Percentiles rank a stretch among this genome's conserved stretches.
Conservation (phyloP, 108 stramenopile species). For the Ochromonas danica region DNA sequence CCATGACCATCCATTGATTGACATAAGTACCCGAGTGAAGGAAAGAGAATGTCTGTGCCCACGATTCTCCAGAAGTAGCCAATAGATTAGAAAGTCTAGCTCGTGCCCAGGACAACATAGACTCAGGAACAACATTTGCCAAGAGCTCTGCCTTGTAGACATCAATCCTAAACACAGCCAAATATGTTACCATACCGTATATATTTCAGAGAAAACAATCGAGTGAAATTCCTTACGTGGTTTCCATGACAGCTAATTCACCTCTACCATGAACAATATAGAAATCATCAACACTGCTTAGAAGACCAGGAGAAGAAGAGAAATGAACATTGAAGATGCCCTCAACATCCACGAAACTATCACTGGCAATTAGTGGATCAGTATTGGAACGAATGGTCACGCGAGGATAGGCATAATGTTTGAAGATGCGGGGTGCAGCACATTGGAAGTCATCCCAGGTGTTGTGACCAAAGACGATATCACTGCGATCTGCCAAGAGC, state of each 20-base stretch:
- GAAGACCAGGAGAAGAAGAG: conserved; percentile 3
- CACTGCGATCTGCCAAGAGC: background rate
- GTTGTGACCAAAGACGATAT: conserved; percentile 31
- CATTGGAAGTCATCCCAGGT: conserved; percentile 36
- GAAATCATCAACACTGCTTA: background rate
- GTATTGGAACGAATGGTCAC: background rate
- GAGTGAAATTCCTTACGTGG: conserved; percentile 27
- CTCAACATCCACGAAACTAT: too few relatives aligned
- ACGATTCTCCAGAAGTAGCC: background rate
- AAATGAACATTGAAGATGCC: background rate
- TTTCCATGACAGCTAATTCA: conserved; percentile 29
- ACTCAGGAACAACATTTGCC: background rate
- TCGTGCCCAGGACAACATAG: conserved; percentile 18
- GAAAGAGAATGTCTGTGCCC: conserved; percentile 10
- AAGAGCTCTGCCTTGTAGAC: background rate
- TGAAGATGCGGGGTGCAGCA: conserved; percentile 22
- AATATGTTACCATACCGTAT: background rate
- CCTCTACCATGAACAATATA: background rate
- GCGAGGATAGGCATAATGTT: background rate
- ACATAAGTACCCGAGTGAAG: conserved; percentile 24
- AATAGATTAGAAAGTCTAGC: conserved; percentile 1
- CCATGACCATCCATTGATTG: conserved; percentile 38
- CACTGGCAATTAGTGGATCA: too few relatives aligned
- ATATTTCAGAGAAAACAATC: too few relatives aligned
- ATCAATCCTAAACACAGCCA: conserved; percentile 10